phyloP scores from a whole-genome alignment of 1,284 basidiomycete genomes.

The Malassezia vespertilionis region DNA sequence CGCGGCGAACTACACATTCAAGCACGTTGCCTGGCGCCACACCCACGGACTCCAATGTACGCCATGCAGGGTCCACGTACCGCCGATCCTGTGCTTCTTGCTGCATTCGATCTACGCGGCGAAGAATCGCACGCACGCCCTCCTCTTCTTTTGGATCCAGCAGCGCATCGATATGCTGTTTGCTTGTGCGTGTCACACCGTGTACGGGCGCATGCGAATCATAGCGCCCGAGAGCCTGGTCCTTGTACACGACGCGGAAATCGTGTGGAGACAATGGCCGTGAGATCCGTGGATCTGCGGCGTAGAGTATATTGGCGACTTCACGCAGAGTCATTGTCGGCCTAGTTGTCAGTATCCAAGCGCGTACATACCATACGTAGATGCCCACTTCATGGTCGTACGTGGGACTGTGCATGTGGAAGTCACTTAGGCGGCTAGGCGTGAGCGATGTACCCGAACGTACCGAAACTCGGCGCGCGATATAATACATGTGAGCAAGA shows the following conservation, averaged over 20 bases:
- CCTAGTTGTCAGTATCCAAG: conserved; percentile 14
- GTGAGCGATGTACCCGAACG: not conserved
- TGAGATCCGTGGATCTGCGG: conserved; percentile 23
- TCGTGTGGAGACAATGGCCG: conserved; percentile 25
- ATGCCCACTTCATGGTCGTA: conserved; percentile 23
- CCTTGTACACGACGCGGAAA: conserved; percentile 23
- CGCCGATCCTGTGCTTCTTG: not conserved
- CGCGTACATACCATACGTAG: conserved; percentile 25
- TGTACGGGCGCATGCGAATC: conserved; percentile 17
- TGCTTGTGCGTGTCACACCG: conserved; percentile 28
- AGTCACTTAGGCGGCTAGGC: conserved; percentile 20
- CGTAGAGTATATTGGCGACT: conserved; percentile 28
- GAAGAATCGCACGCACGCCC: not conserved
- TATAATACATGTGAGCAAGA: conserved; percentile 12
- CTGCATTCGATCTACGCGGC: not conserved
- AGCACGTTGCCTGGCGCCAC: conserved; percentile 20
- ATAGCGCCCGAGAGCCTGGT: conserved; percentile 10
- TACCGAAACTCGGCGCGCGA: conserved; percentile 12
- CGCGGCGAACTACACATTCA: conserved; percentile 25
- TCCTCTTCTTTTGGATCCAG: conserved; percentile 10
- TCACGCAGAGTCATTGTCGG: conserved; percentile 35
- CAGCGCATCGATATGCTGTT: conserved; percentile 15
- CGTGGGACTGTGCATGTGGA: conserved; percentile 11
- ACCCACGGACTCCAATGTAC: conserved; percentile 20
- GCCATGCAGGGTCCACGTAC: conserved; percentile 21